Conservation (phyloP, 2,329 filamentous ascomycete genomes). For the Monosporascus sp. region DNA sequence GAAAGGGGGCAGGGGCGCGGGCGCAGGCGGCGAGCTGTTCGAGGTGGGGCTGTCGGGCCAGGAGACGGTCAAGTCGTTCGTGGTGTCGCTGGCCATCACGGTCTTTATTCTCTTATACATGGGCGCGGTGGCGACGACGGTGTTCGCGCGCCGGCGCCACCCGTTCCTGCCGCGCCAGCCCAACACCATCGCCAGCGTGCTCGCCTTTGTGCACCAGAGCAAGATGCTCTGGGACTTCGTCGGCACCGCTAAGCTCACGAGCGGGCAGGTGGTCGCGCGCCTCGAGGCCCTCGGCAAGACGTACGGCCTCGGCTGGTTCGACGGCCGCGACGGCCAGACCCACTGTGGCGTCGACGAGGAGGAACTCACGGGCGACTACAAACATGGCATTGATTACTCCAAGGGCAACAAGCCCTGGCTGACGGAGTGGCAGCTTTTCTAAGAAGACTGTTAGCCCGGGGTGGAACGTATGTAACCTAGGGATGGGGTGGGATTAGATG, state of each 20-base stretch:
- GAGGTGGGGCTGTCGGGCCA: slow-evolving; percentile 40
- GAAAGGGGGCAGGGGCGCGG: slow-evolving; percentile 5
- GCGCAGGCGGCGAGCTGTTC: slow-evolving; percentile 13
- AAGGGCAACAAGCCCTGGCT: slow-evolving; percentile 48
- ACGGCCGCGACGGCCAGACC: slow-evolving; percentile 63
- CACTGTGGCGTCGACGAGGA: slow-evolving; percentile 78
- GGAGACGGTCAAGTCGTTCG: slow-evolving; percentile 60
- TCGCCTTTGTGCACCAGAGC: slow-evolving; percentile 74
- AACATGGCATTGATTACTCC: slow-evolving; percentile 52
- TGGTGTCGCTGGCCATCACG: slow-evolving; percentile 56
- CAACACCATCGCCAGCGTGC: slow-evolving; percentile 68
- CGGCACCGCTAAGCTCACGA: slow-evolving; percentile 58
- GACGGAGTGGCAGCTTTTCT: slow-evolving; percentile 32
- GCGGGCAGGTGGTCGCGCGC: slow-evolving; percentile 54
- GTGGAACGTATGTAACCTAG: not conserved
- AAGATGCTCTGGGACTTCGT: slow-evolving; percentile 76
- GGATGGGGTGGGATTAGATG: not conserved
- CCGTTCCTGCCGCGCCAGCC: slow-evolving; percentile 74
- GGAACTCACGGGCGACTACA: slow-evolving; percentile 60
- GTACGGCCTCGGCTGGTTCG: slow-evolving; percentile 75
- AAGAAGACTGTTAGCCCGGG: slow-evolving; percentile 1
- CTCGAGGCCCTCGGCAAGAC: slow-evolving; percentile 57
- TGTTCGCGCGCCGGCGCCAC: slow-evolving; percentile 57
- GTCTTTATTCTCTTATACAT: slow-evolving; percentile 63
- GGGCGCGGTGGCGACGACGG: slow-evolving; percentile 49